A percentile compares a stretch with the other conserved stretches of the same genome.
Evolutionary conservation across 768 basidiomycete genomes (phyloP).

Genomic region (Suillus americanus): DNA sequence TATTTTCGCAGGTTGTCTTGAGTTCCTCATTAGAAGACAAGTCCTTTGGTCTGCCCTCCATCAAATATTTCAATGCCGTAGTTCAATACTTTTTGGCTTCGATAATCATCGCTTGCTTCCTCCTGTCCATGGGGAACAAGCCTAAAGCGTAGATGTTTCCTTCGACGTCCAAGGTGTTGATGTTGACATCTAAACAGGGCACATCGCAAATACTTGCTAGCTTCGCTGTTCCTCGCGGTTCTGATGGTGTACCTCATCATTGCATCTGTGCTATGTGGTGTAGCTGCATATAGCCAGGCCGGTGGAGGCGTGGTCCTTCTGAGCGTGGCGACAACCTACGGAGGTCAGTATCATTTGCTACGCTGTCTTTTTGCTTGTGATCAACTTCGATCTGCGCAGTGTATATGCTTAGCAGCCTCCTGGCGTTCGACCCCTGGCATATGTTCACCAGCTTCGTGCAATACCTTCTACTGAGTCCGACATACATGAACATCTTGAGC

Average conservation of each 20-base stretch:
- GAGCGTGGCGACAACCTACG: conserved; percentile 84
- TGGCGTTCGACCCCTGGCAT: conserved; percentile 96
- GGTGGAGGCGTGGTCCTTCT: conserved; percentile 76
- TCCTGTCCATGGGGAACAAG: conserved; percentile 95
- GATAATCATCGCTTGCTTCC: conserved; percentile 83
- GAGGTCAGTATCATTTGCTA: conserved; percentile 44
- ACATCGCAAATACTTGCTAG: conserved; percentile 72
- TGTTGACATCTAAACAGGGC: conserved; percentile 18
- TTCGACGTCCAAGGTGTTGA: background rate
- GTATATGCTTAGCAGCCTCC: conserved; percentile 71
- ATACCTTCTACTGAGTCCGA: conserved; percentile 84
- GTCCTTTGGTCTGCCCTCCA: conserved; percentile 60
- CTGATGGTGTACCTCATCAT: conserved; percentile 84
- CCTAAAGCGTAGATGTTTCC: conserved; percentile 64
- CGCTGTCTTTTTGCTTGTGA: background rate
- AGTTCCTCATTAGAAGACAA: conserved; percentile 84
- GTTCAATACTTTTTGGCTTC: conserved; percentile 84
- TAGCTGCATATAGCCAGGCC: conserved; percentile 67
- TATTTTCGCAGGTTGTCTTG: conserved; percentile 62
- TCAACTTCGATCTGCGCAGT: conserved; percentile 38
- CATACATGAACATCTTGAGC: conserved; percentile 73
- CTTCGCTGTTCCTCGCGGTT: conserved; percentile 69
- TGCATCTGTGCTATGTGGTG: conserved; percentile 78
- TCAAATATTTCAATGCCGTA: conserved; percentile 73
- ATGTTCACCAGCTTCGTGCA: conserved; percentile 89